These are phyloP conservation scores for Podospora bellae-mahoneyi DNA, from an alignment of 495 filamentous ascomycete species.

Conservation along the genomic window DNA sequence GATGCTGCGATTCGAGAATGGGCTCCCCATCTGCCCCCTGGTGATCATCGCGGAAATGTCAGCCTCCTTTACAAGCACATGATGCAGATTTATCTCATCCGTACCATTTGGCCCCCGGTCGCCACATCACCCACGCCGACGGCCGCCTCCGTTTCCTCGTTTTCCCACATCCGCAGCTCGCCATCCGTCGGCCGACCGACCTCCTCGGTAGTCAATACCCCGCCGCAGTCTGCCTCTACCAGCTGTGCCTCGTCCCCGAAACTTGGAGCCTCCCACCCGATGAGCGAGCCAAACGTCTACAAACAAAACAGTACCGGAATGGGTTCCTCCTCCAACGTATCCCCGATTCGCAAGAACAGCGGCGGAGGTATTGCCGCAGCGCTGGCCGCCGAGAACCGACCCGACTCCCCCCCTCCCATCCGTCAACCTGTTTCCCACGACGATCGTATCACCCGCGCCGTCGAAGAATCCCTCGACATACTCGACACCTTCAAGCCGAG, in stretches of 20 bases:
- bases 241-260: slow-evolving; percentile 42
- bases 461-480: slow-evolving; percentile 70
- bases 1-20: slow-evolving; percentile 73
- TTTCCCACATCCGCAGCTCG: slow-evolving; percentile 20
- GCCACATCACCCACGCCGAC: slow-evolving; percentile 29
- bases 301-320: slow-evolving; percentile 7
- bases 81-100: slow-evolving; percentile 85
- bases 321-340: neutral
- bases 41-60: slow-evolving; percentile 70
- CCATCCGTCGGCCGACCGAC: slow-evolving; percentile 16
- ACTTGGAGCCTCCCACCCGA: slow-evolving; percentile 2
- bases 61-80: slow-evolving; percentile 84
- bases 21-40: slow-evolving; percentile 65
- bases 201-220: slow-evolving; percentile 33
- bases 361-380: neutral
- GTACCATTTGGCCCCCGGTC: slow-evolving; percentile 71
- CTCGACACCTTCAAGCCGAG: slow-evolving; percentile 58
- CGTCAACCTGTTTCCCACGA: slow-evolving; percentile 46
- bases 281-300: slow-evolving; percentile 21
- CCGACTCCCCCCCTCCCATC: slow-evolving; percentile 50
- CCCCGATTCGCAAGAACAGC: neutral
- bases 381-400: slow-evolving; percentile 14
- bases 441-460: slow-evolving; percentile 65
- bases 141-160: slow-evolving; percentile 28
- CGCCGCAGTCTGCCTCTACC: slow-evolving; percentile 40